Base-by-base conservation (phyloP, 768 basidiomycete genomes). In the Ramaria sp. region DNA sequence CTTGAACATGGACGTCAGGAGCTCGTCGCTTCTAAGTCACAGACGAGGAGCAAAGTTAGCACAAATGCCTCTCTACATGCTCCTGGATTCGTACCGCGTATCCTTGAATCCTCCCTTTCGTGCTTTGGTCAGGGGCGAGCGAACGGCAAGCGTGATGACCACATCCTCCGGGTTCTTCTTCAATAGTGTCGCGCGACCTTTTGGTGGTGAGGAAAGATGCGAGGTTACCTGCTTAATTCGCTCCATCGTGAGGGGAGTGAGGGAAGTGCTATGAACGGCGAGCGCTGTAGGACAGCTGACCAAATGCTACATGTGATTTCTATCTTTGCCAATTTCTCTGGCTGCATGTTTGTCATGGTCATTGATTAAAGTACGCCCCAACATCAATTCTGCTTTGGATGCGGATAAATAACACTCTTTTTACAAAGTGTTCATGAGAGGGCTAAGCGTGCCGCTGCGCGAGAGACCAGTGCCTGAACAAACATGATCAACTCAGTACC, bases 111-210 rank as follows among this genome's bases (percentile, higher is more conserved):
- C 86, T 30, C 89, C 89, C 63, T 84, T 88, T 67, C 77, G 85
- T 4, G 88, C 81, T 61, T 84, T 88, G 59, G 84, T 85, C 53
- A 88, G 68, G 1, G 87, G 85, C 3, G 85, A 86, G 33, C 87
- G 81, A 62, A 85, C 81, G 58, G 88, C 86, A 74, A 88, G 78
- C 1, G 88, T 89, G 59, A 91, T 80, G 66, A 91, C 89, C 12
- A 91, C 83, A 74, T 91, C 89, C 60, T 89, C 81, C 3, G 80
- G 79, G 51, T 69, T 75, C 66, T 86, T 83, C 43, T 69, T 72
- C 59, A 81, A 73, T 49, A 89, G 72, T 15, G 74, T 72, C 22
- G 74, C 68, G 7, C 81, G 65, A n/a, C 79, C 80, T 17, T 38
- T 50, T 27, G 62, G 67, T 17, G 75, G 67, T 12, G 75, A 63